phyloP scores from a whole-genome alignment of 2,329 filamentous ascomycete species.

The Cadophora luteo-olivacea region DNA sequence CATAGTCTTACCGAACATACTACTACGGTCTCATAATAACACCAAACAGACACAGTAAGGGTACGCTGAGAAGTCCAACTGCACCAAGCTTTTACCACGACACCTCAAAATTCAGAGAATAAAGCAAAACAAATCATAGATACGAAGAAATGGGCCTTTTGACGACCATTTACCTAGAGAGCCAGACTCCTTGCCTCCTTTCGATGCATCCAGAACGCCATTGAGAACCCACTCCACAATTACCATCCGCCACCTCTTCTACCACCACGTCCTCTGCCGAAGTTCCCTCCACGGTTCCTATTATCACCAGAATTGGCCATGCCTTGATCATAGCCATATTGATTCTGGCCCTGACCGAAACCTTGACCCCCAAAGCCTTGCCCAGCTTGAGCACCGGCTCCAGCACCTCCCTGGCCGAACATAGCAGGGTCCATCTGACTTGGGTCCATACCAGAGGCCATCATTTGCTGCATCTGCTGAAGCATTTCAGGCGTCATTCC shows the following conservation, averaged over 20 bases:
- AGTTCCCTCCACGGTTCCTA: conserved; percentile 43
- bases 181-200: conserved; percentile 24
- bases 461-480: conserved; percentile 74
- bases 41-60: background rate
- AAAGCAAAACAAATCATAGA: background rate
- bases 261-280: conserved; percentile 43
- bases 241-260: conserved; percentile 35
- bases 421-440: conserved; percentile 71
- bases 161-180: conserved; percentile 1
- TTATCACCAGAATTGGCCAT: conserved; percentile 36
- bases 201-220: conserved; percentile 26
- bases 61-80: background rate
- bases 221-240: background rate
- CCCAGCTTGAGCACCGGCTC: conserved; percentile 55
- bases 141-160: background rate
- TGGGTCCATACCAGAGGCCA: conserved; percentile 68
- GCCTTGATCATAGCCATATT: conserved; percentile 44
- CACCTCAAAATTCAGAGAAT: background rate
- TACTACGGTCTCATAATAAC: background rate
- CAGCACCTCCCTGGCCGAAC: conserved; percentile 54
- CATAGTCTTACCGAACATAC: background rate
- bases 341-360: conserved; percentile 49
- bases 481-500: conserved; percentile 72
- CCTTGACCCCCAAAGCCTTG: conserved; percentile 58
- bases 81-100: background rate